These are phyloP conservation scores for Litchi chinensis DNA, from an alignment of 345 rosid species.

Conservation along the genomic window DNA sequence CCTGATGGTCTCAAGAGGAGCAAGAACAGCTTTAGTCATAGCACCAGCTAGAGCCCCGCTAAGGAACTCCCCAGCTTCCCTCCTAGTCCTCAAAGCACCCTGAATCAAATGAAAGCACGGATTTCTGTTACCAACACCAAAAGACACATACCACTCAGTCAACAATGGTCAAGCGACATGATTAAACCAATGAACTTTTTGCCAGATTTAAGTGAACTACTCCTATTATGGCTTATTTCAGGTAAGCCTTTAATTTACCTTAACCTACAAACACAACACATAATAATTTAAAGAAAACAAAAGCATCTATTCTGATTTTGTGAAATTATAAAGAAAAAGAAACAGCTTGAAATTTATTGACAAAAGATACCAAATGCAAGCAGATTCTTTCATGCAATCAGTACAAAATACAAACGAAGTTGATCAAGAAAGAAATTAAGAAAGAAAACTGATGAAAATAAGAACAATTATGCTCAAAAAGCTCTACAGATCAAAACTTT, in stretches of 20 bases:
- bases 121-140: conserved; percentile 23
- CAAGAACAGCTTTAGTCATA: conserved; percentile 97
- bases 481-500: too few relatives aligned
- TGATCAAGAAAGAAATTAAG: too few relatives aligned
- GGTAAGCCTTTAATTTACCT: too few relatives aligned
- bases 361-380: too few relatives aligned
- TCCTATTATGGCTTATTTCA: neutral
- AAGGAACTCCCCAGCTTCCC: conserved; percentile 86
- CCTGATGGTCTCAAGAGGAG: conserved; percentile 99
- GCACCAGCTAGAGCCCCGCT: conserved; percentile 99
- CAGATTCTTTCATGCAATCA: too few relatives aligned
- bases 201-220: neutral
- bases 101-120: conserved; percentile 35
- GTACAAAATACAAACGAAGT: neutral
- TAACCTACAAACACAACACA: too few relatives aligned
- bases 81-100: conserved; percentile 63
- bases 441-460: too few relatives aligned
- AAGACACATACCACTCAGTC: neutral
- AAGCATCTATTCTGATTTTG: neutral
- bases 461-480: too few relatives aligned
- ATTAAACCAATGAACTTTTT: neutral
- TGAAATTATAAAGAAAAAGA: too few relatives aligned
- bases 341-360: too few relatives aligned
- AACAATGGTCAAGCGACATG: neutral
- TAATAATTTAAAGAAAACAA: neutral